Evolutionary conservation across 352 stramenopile genomes (phyloP).

Genomic region (Phytophthora ramorum): DNA sequence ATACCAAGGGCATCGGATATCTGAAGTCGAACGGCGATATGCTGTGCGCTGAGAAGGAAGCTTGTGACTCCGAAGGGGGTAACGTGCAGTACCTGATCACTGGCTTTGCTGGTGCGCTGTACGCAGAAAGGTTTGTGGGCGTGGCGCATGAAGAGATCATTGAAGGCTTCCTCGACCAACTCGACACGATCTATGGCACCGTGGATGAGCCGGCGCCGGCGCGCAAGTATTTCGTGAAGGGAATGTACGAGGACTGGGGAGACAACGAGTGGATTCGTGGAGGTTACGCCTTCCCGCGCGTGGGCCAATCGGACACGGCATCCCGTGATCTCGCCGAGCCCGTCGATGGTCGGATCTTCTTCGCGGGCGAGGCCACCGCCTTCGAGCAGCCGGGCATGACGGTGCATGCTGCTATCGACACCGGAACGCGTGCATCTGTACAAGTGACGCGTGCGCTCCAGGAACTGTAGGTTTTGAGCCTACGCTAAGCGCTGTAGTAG

Average conservation of each 20-base stretch:
- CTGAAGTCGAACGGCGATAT: conserved; percentile 64
- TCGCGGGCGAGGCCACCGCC: conserved; percentile 81
- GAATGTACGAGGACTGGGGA: conserved; percentile 84
- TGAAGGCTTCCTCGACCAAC: conserved; percentile 67
- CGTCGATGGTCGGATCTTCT: conserved; percentile 80
- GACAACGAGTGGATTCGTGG: conserved; percentile 72
- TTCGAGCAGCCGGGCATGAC: conserved; percentile 86
- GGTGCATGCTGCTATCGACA: conserved; percentile 85
- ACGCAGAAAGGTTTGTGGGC: conserved; percentile 58
- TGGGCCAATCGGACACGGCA: conserved; percentile 70
- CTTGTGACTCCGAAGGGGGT: conserved; percentile 7
- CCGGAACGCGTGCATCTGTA: conserved; percentile 65
- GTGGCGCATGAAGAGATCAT: conserved; percentile 64
- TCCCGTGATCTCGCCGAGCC: conserved; percentile 61
- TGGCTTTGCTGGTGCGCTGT: conserved; percentile 73
- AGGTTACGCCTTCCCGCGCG: conserved; percentile 80
- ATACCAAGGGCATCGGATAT: conserved; percentile 65
- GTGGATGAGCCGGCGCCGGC: conserved; percentile 61
- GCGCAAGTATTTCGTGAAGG: conserved; percentile 67
- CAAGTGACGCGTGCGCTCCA: conserved; percentile 60
- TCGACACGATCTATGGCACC: conserved; percentile 81
- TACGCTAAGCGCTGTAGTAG: neutral
- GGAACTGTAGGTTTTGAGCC: conserved; percentile 5
- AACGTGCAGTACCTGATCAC: conserved; percentile 77
- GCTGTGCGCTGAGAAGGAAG: conserved; percentile 21